Evolutionary conservation across 2,329 filamentous ascomycete genomes (phyloP).

Genomic region (Colletotrichum chrysophilum): DNA sequence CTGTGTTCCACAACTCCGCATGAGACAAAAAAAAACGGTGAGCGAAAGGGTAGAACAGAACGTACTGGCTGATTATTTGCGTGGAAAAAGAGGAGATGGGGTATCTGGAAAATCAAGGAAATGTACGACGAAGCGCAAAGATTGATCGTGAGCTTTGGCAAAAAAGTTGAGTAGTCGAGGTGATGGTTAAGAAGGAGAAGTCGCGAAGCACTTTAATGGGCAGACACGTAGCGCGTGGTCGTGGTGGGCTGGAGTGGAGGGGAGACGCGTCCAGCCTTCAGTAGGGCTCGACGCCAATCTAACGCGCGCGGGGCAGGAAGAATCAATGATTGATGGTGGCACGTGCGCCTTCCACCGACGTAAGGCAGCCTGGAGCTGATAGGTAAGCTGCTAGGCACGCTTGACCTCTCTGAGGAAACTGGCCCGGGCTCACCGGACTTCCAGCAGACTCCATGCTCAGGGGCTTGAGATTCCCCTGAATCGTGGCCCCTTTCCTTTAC

Average conservation of each 20-base stretch:
- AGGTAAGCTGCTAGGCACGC: neutral
- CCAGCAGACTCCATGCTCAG: neutral
- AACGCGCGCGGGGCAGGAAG: conserved; percentile 26
- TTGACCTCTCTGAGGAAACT: neutral
- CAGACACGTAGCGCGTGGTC: conserved; percentile 30
- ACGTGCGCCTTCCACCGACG: neutral
- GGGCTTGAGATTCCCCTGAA: conserved; percentile 11
- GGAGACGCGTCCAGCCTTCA: conserved; percentile 32
- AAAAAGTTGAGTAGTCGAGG: conserved; percentile 1
- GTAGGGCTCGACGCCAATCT: conserved; percentile 31
- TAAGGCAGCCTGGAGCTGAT: neutral
- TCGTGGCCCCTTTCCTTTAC: conserved; percentile 1
- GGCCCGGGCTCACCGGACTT: conserved; percentile 18
- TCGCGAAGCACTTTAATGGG: conserved; percentile 35
- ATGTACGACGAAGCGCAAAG: neutral
- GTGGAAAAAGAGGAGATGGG: neutral
- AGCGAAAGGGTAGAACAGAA: neutral
- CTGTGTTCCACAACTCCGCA: conserved; percentile 34
- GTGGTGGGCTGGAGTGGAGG: conserved; percentile 25
- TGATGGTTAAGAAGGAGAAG: conserved; percentile 16
- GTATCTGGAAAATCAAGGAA: conserved; percentile 10
- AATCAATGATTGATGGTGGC: neutral
- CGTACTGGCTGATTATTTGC: conserved; percentile 14
- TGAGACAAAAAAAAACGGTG: neutral
- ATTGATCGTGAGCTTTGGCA: neutral